These are phyloP conservation scores for Ophiostoma sp. DNA, from an alignment of 2,329 filamentous ascomycete genomes.

Conservation along the genomic window DNA sequence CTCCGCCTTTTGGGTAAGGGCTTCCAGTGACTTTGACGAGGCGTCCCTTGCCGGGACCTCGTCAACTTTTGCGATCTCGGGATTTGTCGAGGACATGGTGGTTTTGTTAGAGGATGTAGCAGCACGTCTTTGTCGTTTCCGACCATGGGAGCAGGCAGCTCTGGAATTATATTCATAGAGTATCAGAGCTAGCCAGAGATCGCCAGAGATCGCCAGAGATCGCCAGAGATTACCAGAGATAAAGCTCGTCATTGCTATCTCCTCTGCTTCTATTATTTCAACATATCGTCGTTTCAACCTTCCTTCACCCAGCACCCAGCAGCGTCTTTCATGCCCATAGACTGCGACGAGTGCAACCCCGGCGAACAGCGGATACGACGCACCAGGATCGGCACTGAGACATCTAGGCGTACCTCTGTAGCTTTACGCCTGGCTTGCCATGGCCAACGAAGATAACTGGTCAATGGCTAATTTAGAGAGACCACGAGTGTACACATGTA, in stretches of 20 bases:
- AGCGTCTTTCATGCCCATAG: background rate
- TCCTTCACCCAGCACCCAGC: background rate
- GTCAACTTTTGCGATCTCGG: background rate
- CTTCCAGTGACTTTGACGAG: background rate
- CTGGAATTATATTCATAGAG: background rate
- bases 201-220: background rate
- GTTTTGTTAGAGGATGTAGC: background rate
- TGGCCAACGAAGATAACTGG: background rate
- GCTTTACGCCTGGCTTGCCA: background rate
- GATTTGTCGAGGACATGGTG: background rate
- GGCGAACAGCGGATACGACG: slow-evolving; percentile 4
- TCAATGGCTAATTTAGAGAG: background rate
- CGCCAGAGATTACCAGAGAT: background rate
- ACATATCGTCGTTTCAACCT: background rate
- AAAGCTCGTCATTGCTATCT: background rate
- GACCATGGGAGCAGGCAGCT: background rate
- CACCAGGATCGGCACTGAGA: background rate
- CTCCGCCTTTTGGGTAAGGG: background rate
- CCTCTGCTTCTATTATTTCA: background rate
- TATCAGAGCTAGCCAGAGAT: too few species aligned
- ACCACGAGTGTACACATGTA: too few species aligned
- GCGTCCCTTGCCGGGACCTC: background rate
- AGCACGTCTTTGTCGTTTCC: too few species aligned
- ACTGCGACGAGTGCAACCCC: background rate
- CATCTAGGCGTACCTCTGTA: background rate